These are phyloP conservation scores for Pugionium dolabratum DNA, from an alignment of 345 rosid species.

Conservation along the genomic window DNA sequence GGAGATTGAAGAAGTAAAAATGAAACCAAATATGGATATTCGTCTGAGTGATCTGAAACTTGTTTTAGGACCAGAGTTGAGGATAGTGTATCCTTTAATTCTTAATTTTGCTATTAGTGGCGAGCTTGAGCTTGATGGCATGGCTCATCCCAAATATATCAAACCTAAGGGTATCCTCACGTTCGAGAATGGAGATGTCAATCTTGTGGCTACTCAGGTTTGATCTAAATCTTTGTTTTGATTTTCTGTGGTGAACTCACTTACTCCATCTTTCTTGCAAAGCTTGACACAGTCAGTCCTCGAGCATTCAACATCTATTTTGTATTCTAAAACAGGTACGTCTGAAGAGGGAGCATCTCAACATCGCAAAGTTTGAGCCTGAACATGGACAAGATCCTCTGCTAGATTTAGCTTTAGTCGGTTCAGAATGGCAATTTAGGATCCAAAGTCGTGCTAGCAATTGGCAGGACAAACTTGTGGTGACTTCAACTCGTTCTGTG, in stretches of 20 bases:
- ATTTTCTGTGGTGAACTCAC: constrained; percentile 9
- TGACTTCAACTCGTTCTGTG: constrained; percentile 86
- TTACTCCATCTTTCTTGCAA: constrained; percentile 9
- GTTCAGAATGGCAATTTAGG: constrained; percentile 97
- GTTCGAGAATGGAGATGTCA: constrained; percentile 97
- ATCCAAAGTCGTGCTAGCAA: constrained; percentile 95
- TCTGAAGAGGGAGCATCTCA: constrained; percentile 89
- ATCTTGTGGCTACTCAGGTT: constrained; percentile 97
- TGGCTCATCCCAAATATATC: constrained; percentile 85
- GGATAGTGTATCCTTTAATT: constrained; percentile 88
- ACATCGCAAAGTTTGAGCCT: constrained; percentile 93
- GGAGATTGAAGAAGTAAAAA: constrained; percentile 61
- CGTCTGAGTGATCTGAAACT: constrained; percentile 90
- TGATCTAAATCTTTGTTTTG: constrained; percentile 34
- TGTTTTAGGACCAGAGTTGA: constrained; percentile 89
- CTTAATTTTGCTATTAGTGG: constrained; percentile 94
- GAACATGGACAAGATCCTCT: constrained; percentile 88
- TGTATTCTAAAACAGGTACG: constrained; percentile 63
- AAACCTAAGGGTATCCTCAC: constrained; percentile 89
- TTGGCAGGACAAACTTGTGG: constrained; percentile 95
- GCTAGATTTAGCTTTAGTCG: constrained; percentile 94
- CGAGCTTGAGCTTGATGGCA: constrained; percentile 86
- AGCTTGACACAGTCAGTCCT: constrained; percentile 3
- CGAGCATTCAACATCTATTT: background rate
- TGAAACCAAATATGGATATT: constrained; percentile 80